Percentiles rank a stretch among this genome's conserved stretches.
phyloP scores from a whole-genome alignment of 768 basidiomycete species.

The Mycena filopes region DNA sequence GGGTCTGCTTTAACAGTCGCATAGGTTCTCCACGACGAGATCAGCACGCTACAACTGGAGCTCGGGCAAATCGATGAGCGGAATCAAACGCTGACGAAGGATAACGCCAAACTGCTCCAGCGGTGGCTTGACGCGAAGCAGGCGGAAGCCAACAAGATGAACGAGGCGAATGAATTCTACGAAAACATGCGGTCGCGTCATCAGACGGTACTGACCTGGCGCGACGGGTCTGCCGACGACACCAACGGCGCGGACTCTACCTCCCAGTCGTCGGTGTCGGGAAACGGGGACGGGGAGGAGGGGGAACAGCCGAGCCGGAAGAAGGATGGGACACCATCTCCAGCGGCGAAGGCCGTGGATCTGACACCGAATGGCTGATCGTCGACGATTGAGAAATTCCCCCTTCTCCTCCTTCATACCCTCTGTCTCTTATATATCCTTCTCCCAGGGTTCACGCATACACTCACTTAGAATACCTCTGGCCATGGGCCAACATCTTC shows the following conservation, averaged over 20 bases:
- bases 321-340: slow-evolving; percentile 83
- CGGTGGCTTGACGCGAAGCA: slow-evolving; percentile 98
- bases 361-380: slow-evolving; percentile 94
- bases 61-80: slow-evolving; percentile 89
- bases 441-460: neutral
- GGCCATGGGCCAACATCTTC: slow-evolving; percentile 15
- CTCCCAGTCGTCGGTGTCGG: slow-evolving; percentile 60
- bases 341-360: slow-evolving; percentile 74
- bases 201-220: slow-evolving; percentile 69
- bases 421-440: slow-evolving; percentile 34
- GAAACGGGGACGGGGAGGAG: slow-evolving; percentile 74
- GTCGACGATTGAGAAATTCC: slow-evolving; percentile 54
- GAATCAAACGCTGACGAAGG: slow-evolving; percentile 86
- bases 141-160: slow-evolving; percentile 92
- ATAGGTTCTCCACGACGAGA: slow-evolving; percentile 95
- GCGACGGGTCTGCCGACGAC: slow-evolving; percentile 51
- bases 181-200: slow-evolving; percentile 86
- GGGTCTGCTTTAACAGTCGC: slow-evolving; percentile 5
- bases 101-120: slow-evolving; percentile 95
- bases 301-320: slow-evolving; percentile 55
- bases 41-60: slow-evolving; percentile 91
- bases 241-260: slow-evolving; percentile 45
- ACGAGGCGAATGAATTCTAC: slow-evolving; percentile 91
- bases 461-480: slow-evolving; percentile 19
- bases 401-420: slow-evolving; percentile 44